Evolutionary conservation across 768 basidiomycete species (phyloP).

Genomic region (Candolleomyces efflorescens): DNA sequence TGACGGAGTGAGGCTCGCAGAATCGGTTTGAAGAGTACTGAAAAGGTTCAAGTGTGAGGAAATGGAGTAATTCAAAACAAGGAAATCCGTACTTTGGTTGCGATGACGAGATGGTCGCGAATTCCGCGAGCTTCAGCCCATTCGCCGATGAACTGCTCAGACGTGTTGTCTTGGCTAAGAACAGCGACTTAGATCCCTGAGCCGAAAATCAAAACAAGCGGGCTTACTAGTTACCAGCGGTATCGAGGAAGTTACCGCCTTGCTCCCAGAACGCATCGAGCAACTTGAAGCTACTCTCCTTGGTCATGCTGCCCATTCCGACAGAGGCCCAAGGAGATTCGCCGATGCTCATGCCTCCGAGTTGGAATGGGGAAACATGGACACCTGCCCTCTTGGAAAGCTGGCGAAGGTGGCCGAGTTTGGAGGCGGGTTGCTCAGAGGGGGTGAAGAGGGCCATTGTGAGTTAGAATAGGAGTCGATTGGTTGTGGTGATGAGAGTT

Average conservation of each 20-base stretch:
- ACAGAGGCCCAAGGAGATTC: slow-evolving; percentile 30
- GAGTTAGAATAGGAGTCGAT: neutral
- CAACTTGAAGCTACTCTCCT: slow-evolving; percentile 35
- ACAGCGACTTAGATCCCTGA: neutral
- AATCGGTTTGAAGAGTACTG: slow-evolving; percentile 27
- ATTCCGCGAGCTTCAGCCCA: slow-evolving; percentile 35
- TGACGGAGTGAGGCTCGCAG: slow-evolving; percentile 16
- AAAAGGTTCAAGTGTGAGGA: neutral
- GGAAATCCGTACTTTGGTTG: slow-evolving; percentile 22
- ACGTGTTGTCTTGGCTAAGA: slow-evolving; percentile 28
- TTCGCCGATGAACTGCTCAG: slow-evolving; percentile 37
- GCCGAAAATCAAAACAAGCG: neutral
- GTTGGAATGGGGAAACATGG: slow-evolving; percentile 44
- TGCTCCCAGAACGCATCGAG: slow-evolving; percentile 36
- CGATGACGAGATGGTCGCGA: slow-evolving; percentile 36
- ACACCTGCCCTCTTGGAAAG: slow-evolving; percentile 38
- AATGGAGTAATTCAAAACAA: neutral
- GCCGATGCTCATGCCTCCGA: slow-evolving; percentile 49
- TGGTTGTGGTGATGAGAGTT: neutral
- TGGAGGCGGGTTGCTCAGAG: slow-evolving; percentile 14
- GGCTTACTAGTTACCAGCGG: slow-evolving; percentile 34
- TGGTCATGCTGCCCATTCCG: slow-evolving; percentile 30
- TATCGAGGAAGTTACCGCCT: slow-evolving; percentile 42
- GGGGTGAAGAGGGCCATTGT: slow-evolving; percentile 15
- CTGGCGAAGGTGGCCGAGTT: slow-evolving; percentile 35